Conservation (phyloP, 2,329 filamentous ascomycete species). For the Magnaporthales sp. region DNA sequence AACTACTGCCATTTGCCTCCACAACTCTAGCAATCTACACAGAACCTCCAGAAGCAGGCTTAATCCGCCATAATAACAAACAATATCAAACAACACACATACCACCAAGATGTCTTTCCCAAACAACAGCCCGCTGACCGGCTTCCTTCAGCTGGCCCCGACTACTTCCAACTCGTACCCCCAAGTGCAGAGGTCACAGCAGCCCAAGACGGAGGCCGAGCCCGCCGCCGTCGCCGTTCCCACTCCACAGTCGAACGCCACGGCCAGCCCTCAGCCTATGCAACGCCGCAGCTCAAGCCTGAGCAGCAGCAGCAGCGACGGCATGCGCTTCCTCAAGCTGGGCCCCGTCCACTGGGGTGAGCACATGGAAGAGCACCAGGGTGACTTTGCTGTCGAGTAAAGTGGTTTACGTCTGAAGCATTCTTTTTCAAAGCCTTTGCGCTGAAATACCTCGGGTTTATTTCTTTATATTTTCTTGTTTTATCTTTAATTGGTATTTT, state of each 20-base stretch:
- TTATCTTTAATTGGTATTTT: background rate
- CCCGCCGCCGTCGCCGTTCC: slow-evolving; percentile 10
- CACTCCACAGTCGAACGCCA: slow-evolving; percentile 4
- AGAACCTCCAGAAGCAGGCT: background rate
- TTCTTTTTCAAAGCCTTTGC: background rate
- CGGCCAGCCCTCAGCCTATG: slow-evolving; percentile 12
- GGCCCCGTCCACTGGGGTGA: slow-evolving; percentile 57
- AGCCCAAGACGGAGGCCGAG: slow-evolving; percentile 20
- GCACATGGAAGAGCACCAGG: slow-evolving; percentile 46
- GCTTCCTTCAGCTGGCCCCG: slow-evolving; percentile 51
- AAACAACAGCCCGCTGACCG: background rate
- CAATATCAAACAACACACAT: background rate
- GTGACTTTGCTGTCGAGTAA: slow-evolving; percentile 40
- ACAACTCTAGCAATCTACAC: background rate
- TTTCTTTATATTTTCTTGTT: background rate
- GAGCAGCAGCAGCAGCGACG: slow-evolving; percentile 34
- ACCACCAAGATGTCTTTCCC: background rate
- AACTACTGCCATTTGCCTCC: background rate
- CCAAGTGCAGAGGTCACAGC: slow-evolving; percentile 24
- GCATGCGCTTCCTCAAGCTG: slow-evolving; percentile 50
- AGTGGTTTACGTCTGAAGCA: background rate
- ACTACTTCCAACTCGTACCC: slow-evolving; percentile 49
- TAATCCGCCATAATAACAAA: background rate
- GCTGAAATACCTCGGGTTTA: background rate
- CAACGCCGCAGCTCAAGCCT: slow-evolving; percentile 45